Conservation (phyloP, 2,329 filamentous ascomycete species). For the Sporothrix sp. region DNA sequence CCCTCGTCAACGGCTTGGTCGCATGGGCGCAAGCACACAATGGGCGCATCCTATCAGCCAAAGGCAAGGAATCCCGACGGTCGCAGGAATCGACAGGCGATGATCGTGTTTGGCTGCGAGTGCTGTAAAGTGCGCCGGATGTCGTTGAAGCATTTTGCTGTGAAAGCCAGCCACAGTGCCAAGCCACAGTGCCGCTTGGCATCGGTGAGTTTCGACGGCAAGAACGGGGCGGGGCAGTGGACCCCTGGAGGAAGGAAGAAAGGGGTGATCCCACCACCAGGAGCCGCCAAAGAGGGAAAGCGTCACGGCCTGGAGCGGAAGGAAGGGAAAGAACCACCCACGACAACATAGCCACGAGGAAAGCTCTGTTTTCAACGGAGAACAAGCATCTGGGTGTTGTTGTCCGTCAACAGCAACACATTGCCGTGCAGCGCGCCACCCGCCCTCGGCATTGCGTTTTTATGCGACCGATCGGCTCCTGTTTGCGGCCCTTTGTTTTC, state of each 20-base stretch:
- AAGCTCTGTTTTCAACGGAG: slow-evolving; percentile 3
- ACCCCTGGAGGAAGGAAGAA: slow-evolving; percentile 7
- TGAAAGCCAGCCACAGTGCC: slow-evolving; percentile 6
- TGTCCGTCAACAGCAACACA: too few species aligned
- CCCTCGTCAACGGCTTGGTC: not conserved
- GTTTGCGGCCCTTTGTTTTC: not conserved
- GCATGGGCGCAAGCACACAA: slow-evolving; percentile 10
- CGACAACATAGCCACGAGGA: not conserved
- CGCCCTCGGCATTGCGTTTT: not conserved
- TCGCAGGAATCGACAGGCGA: too few species aligned
- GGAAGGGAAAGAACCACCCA: not conserved
- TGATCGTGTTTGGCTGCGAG: too few species aligned
- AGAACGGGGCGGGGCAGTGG: slow-evolving; percentile 6
- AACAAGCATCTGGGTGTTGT: too few species aligned
- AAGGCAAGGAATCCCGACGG: too few species aligned
- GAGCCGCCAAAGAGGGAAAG: slow-evolving; percentile 10
- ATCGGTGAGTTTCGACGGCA: slow-evolving; percentile 4
- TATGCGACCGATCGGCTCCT: not conserved
- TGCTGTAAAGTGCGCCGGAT: too few species aligned
- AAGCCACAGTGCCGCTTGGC: not conserved
- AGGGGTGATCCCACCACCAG: slow-evolving; percentile 5
- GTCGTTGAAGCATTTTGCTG: not conserved
- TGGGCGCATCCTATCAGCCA: too few species aligned
- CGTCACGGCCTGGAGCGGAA: slow-evolving; percentile 1
- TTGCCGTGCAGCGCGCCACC: too few species aligned